Evolutionary conservation across 2,329 filamentous ascomycete species (phyloP).

Genomic region (Alternaria sp.): DNA sequence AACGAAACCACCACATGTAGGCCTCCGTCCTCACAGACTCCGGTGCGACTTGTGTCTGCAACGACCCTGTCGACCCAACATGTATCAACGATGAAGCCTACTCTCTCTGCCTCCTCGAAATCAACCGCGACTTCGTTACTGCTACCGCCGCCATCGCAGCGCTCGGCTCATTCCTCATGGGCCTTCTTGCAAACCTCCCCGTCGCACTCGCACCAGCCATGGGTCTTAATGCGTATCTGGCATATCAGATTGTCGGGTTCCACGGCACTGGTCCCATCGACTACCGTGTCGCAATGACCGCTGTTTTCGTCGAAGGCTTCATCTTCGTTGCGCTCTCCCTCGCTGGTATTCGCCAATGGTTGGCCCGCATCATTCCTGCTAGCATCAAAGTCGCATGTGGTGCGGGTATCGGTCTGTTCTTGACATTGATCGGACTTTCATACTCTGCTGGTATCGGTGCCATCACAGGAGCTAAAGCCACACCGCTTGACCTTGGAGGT

Average conservation of each 20-base stretch:
- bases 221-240: constrained; percentile 89
- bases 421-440: constrained; percentile 77
- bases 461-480: constrained; percentile 69
- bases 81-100: constrained; percentile 66
- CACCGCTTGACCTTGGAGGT: constrained; percentile 77
- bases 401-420: constrained; percentile 85
- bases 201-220: constrained; percentile 76
- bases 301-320: constrained; percentile 87
- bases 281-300: constrained; percentile 78
- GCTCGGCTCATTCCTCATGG: constrained; percentile 80
- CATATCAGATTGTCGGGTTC: constrained; percentile 79
- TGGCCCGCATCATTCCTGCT: constrained; percentile 67
- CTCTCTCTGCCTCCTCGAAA: constrained; percentile 63
- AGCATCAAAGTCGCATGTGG: constrained; percentile 92
- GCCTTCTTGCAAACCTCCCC: constrained; percentile 79
- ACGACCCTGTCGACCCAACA: constrained; percentile 55
- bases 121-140: constrained; percentile 82
- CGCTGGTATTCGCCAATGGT: constrained; percentile 75
- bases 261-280: constrained; percentile 72
- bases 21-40: constrained; percentile 71
- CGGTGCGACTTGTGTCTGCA: constrained; percentile 79
- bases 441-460: constrained; percentile 84
- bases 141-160: constrained; percentile 86
- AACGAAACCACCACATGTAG: constrained; percentile 6
- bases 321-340: constrained; percentile 81